These are phyloP conservation scores for Serpula lacrymans DNA, from an alignment of 768 basidiomycete genomes.

Conservation along the genomic window DNA sequence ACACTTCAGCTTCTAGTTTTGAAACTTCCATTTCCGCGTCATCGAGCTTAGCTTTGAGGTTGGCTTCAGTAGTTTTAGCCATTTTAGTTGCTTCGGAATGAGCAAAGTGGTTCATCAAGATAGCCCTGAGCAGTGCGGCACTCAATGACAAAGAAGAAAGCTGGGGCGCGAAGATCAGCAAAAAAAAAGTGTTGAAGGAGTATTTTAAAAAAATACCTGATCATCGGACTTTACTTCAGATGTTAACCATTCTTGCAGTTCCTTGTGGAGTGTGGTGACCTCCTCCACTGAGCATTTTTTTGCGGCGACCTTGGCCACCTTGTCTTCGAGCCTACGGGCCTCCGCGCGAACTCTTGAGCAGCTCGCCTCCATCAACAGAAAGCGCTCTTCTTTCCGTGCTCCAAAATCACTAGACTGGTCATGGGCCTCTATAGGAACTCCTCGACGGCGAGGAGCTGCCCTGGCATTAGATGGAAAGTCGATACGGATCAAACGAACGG, in stretches of 20 bases:
- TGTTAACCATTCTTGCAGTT: slow-evolving; percentile 73
- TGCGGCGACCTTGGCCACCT: slow-evolving; percentile 72
- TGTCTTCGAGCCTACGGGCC: slow-evolving; percentile 70
- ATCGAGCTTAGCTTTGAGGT: slow-evolving; percentile 62
- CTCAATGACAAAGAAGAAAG: slow-evolving; percentile 69
- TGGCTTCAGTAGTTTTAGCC: slow-evolving; percentile 59
- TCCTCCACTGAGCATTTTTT: slow-evolving; percentile 90
- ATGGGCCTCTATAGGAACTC: slow-evolving; percentile 44
- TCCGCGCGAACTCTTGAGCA: slow-evolving; percentile 45
- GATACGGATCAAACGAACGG: slow-evolving; percentile 73
- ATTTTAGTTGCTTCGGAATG: slow-evolving; percentile 74
- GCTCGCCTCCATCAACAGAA: slow-evolving; percentile 42
- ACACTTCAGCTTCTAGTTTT: slow-evolving; percentile 67
- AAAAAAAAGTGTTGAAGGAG: no score
- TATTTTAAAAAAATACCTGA: slow-evolving; percentile 52
- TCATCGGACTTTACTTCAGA: slow-evolving; percentile 58
- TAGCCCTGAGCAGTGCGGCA: slow-evolving; percentile 76
- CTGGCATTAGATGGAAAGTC: slow-evolving; percentile 70
- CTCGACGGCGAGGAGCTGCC: slow-evolving; percentile 60
- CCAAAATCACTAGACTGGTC: slow-evolving; percentile 40
- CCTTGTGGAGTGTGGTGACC: slow-evolving; percentile 71
- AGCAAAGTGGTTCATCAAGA: slow-evolving; percentile 77
- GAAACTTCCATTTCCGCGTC: slow-evolving; percentile 54
- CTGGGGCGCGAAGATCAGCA: slow-evolving; percentile 29
- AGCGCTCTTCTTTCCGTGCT: slow-evolving; percentile 46